These are phyloP conservation scores for Lablab purpureus DNA, from an alignment of 306 rosid species.

Conservation along the genomic window DNA sequence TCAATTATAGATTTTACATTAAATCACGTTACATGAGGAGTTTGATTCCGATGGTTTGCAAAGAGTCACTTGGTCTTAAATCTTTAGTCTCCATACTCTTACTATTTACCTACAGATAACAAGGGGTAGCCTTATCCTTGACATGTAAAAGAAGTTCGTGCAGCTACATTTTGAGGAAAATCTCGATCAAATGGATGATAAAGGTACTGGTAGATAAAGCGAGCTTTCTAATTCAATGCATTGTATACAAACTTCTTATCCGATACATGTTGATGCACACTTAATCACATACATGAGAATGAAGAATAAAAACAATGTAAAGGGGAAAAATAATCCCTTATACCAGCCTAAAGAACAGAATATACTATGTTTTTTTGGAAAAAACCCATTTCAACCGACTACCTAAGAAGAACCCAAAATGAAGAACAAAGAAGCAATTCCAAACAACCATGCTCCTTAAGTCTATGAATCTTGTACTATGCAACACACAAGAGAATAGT, in stretches of 20 bases:
- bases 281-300: conserved; percentile 6
- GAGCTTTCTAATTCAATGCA: background rate
- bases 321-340: background rate
- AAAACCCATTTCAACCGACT: background rate
- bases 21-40: background rate
- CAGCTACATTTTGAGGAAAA: background rate
- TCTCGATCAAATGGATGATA: background rate
- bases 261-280: conserved; percentile 12
- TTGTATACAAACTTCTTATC: conserved; percentile 28
- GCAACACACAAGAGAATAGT: background rate
- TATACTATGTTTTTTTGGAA: background rate
- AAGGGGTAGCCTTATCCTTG: background rate
- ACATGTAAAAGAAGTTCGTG: background rate
- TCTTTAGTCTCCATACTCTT: background rate
- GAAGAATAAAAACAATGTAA: conserved; percentile 29
- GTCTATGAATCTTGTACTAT: background rate
- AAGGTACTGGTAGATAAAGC: background rate
- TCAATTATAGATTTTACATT: background rate
- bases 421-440: conserved; percentile 19
- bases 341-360: background rate
- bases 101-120: background rate
- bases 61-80: background rate
- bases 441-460: conserved; percentile 5
- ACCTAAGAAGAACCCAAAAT: background rate
- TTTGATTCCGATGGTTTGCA: background rate